Evolutionary conservation across 1,284 basidiomycete genomes (phyloP).

Genomic region (Gastroboletus turbinatus): DNA sequence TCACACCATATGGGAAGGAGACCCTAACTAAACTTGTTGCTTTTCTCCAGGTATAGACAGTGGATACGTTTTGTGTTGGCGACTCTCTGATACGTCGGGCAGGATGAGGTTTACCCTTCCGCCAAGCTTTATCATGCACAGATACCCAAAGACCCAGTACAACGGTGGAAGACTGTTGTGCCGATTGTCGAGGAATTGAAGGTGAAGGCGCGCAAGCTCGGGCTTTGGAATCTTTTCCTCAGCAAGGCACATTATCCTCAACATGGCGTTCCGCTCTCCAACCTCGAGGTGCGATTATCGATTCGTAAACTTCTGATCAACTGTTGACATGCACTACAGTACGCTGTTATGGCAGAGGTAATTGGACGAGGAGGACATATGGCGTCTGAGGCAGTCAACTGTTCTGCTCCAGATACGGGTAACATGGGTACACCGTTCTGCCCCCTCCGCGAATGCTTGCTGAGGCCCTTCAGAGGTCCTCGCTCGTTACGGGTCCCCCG

Average conservation of each 20-base stretch:
- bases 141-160: conserved; percentile 71
- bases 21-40: conserved; percentile 79
- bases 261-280: conserved; percentile 85
- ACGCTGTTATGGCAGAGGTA: conserved; percentile 95
- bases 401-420: conserved; percentile 93
- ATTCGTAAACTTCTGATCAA: not conserved
- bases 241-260: conserved; percentile 92
- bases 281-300: conserved; percentile 73
- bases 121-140: conserved; percentile 79
- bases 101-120: conserved; percentile 90
- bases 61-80: not conserved
- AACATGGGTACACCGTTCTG: conserved; percentile 76
- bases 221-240: conserved; percentile 97
- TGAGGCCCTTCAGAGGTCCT: conserved; percentile 74
- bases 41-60: conserved; percentile 74
- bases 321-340: conserved; percentile 47
- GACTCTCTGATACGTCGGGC: conserved; percentile 9
- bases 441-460: not conserved
- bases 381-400: conserved; percentile 87
- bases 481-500: conserved; percentile 86
- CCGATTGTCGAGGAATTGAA: conserved; percentile 86
- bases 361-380: conserved; percentile 83
- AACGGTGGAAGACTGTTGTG: conserved; percentile 85
- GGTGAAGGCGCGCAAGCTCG: conserved; percentile 81
- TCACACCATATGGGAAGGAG: conserved; percentile 87